phyloP scores from a whole-genome alignment of 75 land plant species.

The Cryptomeria japonica region DNA sequence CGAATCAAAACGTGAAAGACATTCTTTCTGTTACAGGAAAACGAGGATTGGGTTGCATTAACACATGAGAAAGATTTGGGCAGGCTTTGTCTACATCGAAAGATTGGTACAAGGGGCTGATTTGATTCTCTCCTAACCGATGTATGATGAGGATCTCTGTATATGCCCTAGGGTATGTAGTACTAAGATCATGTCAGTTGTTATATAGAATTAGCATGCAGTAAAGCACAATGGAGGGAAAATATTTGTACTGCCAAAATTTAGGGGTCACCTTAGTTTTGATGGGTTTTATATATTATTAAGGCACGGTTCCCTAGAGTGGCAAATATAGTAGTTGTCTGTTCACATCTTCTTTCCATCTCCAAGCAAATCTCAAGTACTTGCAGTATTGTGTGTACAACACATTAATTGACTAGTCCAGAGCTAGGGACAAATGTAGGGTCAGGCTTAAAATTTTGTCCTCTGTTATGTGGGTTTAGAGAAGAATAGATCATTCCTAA shows the following conservation, averaged over 20 bases:
- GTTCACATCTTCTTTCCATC: conserved; percentile 2
- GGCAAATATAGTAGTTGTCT: background rate
- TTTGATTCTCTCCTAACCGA: conserved; percentile 6
- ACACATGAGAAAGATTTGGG: conserved; percentile 13
- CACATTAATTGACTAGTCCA: background rate
- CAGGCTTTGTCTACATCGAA: background rate
- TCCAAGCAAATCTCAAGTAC: background rate
- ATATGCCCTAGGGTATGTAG: conserved; percentile 8
- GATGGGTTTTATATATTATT: background rate
- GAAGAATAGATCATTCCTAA: background rate
- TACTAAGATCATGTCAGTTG: conserved; percentile 7
- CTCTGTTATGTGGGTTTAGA: background rate
- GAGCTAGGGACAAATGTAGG: background rate
- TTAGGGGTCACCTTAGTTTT: background rate
- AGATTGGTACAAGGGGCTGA: conserved; percentile 8
- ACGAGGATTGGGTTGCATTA: background rate
- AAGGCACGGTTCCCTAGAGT: background rate
- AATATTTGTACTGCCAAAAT: background rate
- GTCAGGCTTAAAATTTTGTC: background rate
- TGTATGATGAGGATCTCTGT: background rate
- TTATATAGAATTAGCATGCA: background rate
- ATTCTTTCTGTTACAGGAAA: background rate
- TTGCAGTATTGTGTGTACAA: background rate
- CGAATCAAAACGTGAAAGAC: background rate
- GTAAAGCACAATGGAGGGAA: background rate